Evolutionary conservation across 305 asterid species (phyloP).

Genomic region (Fraxinus angustifolia): DNA sequence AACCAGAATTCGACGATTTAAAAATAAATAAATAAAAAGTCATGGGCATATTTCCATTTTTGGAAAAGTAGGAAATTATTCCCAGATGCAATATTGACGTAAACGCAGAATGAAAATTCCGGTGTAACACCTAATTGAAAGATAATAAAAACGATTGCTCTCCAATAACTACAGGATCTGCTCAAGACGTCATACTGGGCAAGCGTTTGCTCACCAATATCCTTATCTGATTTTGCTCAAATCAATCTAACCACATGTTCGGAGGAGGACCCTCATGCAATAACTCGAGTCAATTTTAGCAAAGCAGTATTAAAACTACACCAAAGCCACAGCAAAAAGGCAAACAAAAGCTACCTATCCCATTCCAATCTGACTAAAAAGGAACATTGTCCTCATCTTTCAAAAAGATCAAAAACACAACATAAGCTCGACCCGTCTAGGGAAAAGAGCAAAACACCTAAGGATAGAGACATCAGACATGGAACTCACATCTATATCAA

Average conservation of each 20-base stretch:
- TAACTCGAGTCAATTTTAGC: not conserved
- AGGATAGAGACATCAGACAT: not conserved
- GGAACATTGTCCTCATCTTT: not conserved
- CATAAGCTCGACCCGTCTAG: not conserved
- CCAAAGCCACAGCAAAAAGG: slow-evolving; percentile 4
- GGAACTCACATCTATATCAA: not conserved
- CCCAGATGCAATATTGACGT: not conserved
- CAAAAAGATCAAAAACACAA: not conserved
- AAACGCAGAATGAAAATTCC: not conserved
- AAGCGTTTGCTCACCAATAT: not conserved
- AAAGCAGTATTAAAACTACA: not conserved
- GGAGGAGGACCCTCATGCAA: not conserved
- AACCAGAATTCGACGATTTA: not conserved
- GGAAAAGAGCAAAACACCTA: not conserved
- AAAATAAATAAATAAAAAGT: not conserved
- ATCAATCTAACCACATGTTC: not conserved
- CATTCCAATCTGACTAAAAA: not conserved
- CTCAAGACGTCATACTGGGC: not conserved
- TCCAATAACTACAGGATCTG: not conserved
- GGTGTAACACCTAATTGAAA: not conserved
- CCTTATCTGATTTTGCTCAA: not conserved
- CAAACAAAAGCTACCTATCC: slow-evolving; percentile 6
- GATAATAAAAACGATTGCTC: not conserved
- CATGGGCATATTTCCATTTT: not conserved
- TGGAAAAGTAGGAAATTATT: not conserved